Conservation (phyloP, 129 eudicot genomes). For the Centaurea solstitialis region DNA sequence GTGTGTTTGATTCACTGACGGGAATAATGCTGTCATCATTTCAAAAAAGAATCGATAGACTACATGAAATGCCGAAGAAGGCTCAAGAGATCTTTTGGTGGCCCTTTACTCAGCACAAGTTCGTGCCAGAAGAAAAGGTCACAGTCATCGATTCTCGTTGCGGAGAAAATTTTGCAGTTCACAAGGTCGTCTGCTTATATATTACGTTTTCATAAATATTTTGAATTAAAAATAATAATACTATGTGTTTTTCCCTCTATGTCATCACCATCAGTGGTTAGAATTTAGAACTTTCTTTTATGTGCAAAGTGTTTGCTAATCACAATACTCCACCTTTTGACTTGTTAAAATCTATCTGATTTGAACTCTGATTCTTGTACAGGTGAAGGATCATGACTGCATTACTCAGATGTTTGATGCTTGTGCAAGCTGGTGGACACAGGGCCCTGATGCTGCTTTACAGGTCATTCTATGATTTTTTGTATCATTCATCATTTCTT, state of each 20-base stretch:
- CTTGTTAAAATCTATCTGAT: constrained; percentile 3
- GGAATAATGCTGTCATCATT: constrained; percentile 62
- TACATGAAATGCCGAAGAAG: constrained; percentile 74
- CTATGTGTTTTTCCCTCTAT: background rate
- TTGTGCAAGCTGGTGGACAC: constrained; percentile 99
- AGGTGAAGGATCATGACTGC: constrained; percentile 43
- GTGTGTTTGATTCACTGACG: constrained; percentile 65
- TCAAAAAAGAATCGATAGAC: constrained; percentile 58
- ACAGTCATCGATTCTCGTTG: constrained; percentile 99
- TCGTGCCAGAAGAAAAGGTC: constrained; percentile 76
- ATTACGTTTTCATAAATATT: background rate
- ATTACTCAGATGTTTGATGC: constrained; percentile 88
- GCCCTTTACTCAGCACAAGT: constrained; percentile 98
- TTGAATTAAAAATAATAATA: background rate
- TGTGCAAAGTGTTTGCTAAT: background rate
- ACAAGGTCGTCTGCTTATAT: constrained; percentile 59
- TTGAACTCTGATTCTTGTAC: constrained; percentile 10
- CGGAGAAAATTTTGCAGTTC: constrained; percentile 88
- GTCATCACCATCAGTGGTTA: background rate
- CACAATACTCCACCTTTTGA: background rate
- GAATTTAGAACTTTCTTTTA: background rate
- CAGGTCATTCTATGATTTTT: constrained; percentile 71
- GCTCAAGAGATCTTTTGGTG: constrained; percentile 90
- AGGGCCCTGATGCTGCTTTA: constrained; percentile 83
- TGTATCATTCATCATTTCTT: constrained; percentile 12